Base-by-base conservation (phyloP, 2,329 filamentous ascomycete genomes). In the Aspergillus felis region DNA sequence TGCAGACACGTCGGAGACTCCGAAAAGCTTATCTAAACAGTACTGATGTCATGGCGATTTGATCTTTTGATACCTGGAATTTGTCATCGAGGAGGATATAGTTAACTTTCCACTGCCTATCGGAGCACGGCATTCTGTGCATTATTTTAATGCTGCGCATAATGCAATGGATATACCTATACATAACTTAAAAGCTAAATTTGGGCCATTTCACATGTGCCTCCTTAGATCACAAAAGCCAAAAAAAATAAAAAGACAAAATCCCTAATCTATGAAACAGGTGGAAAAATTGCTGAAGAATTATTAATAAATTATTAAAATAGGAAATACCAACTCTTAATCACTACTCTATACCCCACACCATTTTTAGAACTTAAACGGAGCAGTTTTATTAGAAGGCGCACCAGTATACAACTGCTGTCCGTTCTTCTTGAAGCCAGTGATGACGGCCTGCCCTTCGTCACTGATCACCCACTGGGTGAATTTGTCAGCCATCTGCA, bases 361-460 rank as follows among this genome's bases (percentile, higher is more conserved):
- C 29, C 12, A 32, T 4, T 14, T 32, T 32, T 32, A 32, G 4
- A 32, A 14, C 29, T 44, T 22, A 44, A 22, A 44, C 24, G 14
- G 55, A 38, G 55, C 56, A 53, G 55, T 60, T 42, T 53, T 51
- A 32, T 56, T 60, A 63, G 46, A 64, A 27, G 75, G 76, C 5
- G 74, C 75, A 38, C 64, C 66, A 49, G 66, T 74, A 56, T 78
- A 78, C 51, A 78, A 55, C 60, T 71, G 68, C 63, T 71, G 48
- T 4, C 71, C 74, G 55, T 70, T 69, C 64, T 76, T 76, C 57
- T 73, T 68, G 53, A 78, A 78, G 0, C 59, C 62, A 1, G 61
- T 66, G 50, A 79, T 69, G 28, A 76, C 68, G 22, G 64, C 66
- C 63, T 79, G 75, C 10, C 69, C 70, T 32, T 71, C 65, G 2